phyloP scores from a whole-genome alignment of 148 eudicot species.

The Polygonum aviculare region DNA sequence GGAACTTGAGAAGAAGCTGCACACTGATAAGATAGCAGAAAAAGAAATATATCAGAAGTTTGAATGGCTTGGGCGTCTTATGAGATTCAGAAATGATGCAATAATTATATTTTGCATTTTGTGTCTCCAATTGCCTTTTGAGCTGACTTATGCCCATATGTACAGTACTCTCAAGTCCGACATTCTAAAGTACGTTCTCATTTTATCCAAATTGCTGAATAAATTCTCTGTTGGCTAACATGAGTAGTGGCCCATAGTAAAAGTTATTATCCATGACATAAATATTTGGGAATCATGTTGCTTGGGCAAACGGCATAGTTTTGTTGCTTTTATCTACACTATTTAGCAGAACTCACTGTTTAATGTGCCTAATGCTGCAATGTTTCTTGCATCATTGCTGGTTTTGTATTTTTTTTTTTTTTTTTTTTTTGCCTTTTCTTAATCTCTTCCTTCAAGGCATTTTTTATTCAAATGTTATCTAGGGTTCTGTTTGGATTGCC shows the following conservation, averaged over 20 bases:
- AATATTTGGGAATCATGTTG: not conserved
- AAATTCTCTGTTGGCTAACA: not conserved
- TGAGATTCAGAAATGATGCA: conserved; percentile 82
- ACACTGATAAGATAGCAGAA: conserved; percentile 37
- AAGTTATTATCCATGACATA: not conserved
- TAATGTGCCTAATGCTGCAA: not conserved
- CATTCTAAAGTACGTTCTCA: conserved; percentile 49
- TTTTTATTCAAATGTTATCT: not conserved
- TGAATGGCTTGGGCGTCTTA: conserved; percentile 71
- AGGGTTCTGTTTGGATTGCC: too few relatives aligned
- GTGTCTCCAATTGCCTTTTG: conserved; percentile 93
- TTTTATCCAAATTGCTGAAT: not conserved
- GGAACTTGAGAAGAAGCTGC: conserved; percentile 39
- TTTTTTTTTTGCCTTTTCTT: not conserved
- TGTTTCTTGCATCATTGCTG: not conserved
- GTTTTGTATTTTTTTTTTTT: not conserved
- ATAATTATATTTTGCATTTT: conserved; percentile 64
- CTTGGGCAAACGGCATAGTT: not conserved
- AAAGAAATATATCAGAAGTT: conserved; percentile 68
- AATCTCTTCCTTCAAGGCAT: not conserved
- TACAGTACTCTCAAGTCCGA: conserved; percentile 58
- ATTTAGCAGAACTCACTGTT: not conserved
- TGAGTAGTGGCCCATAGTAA: not conserved
- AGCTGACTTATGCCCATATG: conserved; percentile 91
- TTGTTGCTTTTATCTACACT: not conserved